Base-by-base conservation (phyloP, 2,329 filamentous ascomycete species). In the Aspergillus viridinutans region DNA sequence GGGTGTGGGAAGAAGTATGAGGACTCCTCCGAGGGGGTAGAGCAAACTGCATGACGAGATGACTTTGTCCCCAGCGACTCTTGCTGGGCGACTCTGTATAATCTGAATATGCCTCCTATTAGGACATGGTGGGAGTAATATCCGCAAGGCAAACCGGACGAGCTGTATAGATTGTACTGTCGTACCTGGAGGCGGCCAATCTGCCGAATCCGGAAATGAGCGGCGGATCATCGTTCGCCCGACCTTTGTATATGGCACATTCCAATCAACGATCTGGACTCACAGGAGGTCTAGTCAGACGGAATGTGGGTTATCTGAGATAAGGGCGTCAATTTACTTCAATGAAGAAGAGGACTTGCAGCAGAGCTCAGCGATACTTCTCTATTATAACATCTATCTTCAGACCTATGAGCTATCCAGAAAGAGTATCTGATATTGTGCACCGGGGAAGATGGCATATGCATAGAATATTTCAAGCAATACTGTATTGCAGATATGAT, bases 11-110 rank as follows among this genome's bases (percentile, higher is more conserved):
- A 63, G 86, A 85, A 64, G 89, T 85, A 70, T 88, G 86, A 63
- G 90, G 93, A 69, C 84, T 86, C 78, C 93, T 96, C 74, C 92
- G 88, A 68, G 90, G 85, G 55, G 92, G 92, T 67, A 95, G 87
- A 62, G 92, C 91, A 81, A 93, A 92, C 74, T 96, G 92, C 91
- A 96, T 94, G 65, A 56, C 48, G 49, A 57, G 32, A 50, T 21
- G 48, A 48, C 58, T 43, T 54, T 47, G 53, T 61, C 62, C 63
- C 65, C 67, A 63, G 64, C 63, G 55, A 55, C 43, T 56, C 45
- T 53, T 60, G 59, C 58, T 60, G 58, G 60, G 57, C 53, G 50
- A 59, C 54, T 45, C 21, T 25, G 28, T 42, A 62, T 57, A 48
- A 49, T 52, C 14, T 12, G 20, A 25, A 25, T 9, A 14, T 10